phyloP scores from a whole-genome alignment of 1,139 yeast genomes.

The Pneumocystis jirovecii region DNA sequence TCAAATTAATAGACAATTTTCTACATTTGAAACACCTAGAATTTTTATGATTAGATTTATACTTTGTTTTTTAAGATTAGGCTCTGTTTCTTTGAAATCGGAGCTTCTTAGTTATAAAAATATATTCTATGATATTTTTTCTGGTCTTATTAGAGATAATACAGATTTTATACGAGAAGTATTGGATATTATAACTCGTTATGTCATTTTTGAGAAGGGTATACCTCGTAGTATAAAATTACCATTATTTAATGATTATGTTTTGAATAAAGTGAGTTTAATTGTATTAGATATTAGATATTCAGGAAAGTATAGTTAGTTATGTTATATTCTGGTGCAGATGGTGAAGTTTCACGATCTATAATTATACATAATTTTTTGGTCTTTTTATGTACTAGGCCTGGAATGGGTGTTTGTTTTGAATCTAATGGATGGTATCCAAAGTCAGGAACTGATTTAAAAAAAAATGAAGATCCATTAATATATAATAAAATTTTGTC shows the following conservation, averaged over 20 bases:
- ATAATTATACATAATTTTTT: slow-evolving; percentile 36
- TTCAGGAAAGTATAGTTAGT: background rate
- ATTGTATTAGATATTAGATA: slow-evolving; percentile 31
- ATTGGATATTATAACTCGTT: slow-evolving; percentile 33
- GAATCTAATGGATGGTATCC: slow-evolving; percentile 47
- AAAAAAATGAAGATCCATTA: slow-evolving; percentile 13
- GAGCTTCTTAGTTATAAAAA: slow-evolving; percentile 24
- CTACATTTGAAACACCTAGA: slow-evolving; percentile 1
- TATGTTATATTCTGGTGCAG: slow-evolving; percentile 16
- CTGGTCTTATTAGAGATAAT: slow-evolving; percentile 36
- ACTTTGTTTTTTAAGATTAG: slow-evolving; percentile 35
- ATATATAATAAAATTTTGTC: slow-evolving; percentile 53
- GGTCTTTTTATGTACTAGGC: slow-evolving; percentile 35
- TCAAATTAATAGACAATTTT: slow-evolving; percentile 21
- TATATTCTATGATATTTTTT: background rate
- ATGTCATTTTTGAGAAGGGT: slow-evolving; percentile 43
- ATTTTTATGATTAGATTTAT: slow-evolving; percentile 39
- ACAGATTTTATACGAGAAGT: slow-evolving; percentile 30
- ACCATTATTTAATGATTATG: slow-evolving; percentile 64
- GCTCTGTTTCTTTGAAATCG: slow-evolving; percentile 42
- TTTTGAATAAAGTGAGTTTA: slow-evolving; percentile 44
- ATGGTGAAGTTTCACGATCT: slow-evolving; percentile 18
- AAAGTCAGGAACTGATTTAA: slow-evolving; percentile 11
- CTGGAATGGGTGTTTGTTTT: slow-evolving; percentile 47
- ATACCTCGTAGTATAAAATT: slow-evolving; percentile 59